Conservation (phyloP, 1,284 basidiomycete species). For the Ustilago trichophora region DNA sequence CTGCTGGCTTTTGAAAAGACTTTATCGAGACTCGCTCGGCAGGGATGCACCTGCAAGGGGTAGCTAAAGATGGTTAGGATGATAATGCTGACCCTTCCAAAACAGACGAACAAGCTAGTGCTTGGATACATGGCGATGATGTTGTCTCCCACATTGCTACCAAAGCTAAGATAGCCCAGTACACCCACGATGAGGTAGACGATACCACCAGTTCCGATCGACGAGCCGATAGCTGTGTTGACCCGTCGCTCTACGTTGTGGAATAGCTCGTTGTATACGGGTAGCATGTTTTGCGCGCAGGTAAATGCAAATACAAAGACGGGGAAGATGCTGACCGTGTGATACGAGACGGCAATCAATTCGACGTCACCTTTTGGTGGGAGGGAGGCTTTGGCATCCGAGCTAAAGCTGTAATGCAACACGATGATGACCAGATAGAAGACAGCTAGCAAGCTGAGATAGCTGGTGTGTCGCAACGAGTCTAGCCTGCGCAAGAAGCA, state of each 20-base stretch:
- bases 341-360: constrained; percentile 69
- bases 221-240: constrained; percentile 84
- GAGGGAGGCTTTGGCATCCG: constrained; percentile 37
- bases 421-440: constrained; percentile 67
- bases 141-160: constrained; percentile 72
- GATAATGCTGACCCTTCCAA: constrained; percentile 92
- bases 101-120: constrained; percentile 88
- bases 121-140: constrained; percentile 76
- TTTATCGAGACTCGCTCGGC: constrained; percentile 90
- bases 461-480: constrained; percentile 77
- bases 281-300: constrained; percentile 67
- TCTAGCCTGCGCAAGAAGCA: constrained; percentile 83
- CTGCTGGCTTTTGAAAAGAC: constrained; percentile 71
- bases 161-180: constrained; percentile 95
- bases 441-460: constrained; percentile 84
- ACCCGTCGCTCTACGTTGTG: constrained; percentile 82
- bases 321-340: constrained; percentile 80
- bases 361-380: constrained; percentile 53
- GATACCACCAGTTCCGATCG: constrained; percentile 74
- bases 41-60: constrained; percentile 80
- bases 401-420: constrained; percentile 54
- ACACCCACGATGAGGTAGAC: constrained; percentile 64
- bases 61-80: constrained; percentile 72
- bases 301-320: constrained; percentile 87
- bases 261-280: constrained; percentile 90